Evolutionary conservation across 768 basidiomycete genomes (phyloP).

Genomic region (Trametopsis cervina): DNA sequence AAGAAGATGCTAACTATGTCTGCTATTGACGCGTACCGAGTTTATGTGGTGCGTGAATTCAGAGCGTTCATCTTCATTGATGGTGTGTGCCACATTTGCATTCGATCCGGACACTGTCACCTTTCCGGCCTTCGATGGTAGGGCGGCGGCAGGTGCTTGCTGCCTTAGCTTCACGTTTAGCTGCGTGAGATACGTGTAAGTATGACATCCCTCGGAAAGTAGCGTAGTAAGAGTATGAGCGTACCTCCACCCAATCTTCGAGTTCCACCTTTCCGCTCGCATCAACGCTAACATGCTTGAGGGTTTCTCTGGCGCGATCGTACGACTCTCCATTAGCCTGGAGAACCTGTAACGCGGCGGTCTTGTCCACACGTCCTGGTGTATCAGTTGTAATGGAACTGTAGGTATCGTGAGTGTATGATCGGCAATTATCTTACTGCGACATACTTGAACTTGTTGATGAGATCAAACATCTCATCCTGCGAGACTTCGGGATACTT

Average conservation of each 20-base stretch:
- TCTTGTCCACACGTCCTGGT: slow-evolving; percentile 79
- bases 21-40: slow-evolving; percentile 44
- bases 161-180: slow-evolving; percentile 75
- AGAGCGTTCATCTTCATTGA: slow-evolving; percentile 92
- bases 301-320: slow-evolving; percentile 80
- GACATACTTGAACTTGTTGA: slow-evolving; percentile 93
- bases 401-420: slow-evolving; percentile 5
- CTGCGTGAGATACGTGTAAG: slow-evolving; percentile 29
- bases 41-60: slow-evolving; percentile 99
- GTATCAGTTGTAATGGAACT: slow-evolving; percentile 74
- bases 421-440: neutral
- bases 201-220: slow-evolving; percentile 8
- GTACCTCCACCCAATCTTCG: slow-evolving; percentile 97
- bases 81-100: slow-evolving; percentile 92
- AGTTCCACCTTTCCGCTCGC: slow-evolving; percentile 94
- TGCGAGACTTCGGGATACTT: slow-evolving; percentile 88
- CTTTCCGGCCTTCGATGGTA: slow-evolving; percentile 72
- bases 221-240: no score
- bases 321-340: slow-evolving; percentile 83
- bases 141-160: slow-evolving; percentile 32
- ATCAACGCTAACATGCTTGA: slow-evolving; percentile 92
- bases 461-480: slow-evolving; percentile 92
- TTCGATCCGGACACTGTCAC: slow-evolving; percentile 93
- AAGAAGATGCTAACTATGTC: neutral
- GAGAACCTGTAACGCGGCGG: slow-evolving; percentile 69